Evolutionary conservation across 768 basidiomycete species (phyloP), one percentile per base, ranked within the genome.

Genomic region (Rubroboletus satanas): DNA sequence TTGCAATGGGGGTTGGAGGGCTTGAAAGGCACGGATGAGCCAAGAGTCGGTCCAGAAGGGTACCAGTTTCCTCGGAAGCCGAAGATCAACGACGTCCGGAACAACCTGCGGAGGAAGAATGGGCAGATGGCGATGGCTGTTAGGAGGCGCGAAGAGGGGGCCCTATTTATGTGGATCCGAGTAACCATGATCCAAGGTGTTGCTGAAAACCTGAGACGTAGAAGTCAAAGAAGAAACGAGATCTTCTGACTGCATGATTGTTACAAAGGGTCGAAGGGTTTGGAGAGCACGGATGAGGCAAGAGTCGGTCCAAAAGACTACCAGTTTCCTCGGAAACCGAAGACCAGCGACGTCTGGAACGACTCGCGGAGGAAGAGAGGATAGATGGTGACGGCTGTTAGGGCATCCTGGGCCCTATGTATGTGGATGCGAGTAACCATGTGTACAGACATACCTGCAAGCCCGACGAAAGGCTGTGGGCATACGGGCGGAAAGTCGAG

Each of bases 191-290:
- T 26, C 63, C 45, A 74, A 26, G n/a, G 46, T 35, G 15, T 38
- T 29, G 28, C 45, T 17, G 5, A 49, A 28, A 9, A 47, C 37
- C 2, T n/a, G 11, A 36, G 26, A 0, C 17, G 11, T 18, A 5
- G 49, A 3, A 5, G 35, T 11, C 17, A 45, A 15, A 32, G 23
- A 2, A 37, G 49, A 11, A n/a, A 33, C n/a, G 7, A 35, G 21
- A 26, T 42, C 47, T 45, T 51, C 37, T 18, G 10, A 5, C n/a
- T 18, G 29, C 61, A 67, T 65, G 51, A 15, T 54, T 33, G 12
- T 32, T 41, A 10, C 23, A 48, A 17, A 44, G 26, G 11, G 7
- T 2, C 3, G 26, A 31, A 29, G 15, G 8, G 23, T 9, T 21
- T 9, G 31, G 37, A 43, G 32, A 9, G 26, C 32, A 38, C 23